Evolutionary conservation across 2,329 filamentous ascomycete genomes (phyloP).

Genomic region (Neospermospora avenae): DNA sequence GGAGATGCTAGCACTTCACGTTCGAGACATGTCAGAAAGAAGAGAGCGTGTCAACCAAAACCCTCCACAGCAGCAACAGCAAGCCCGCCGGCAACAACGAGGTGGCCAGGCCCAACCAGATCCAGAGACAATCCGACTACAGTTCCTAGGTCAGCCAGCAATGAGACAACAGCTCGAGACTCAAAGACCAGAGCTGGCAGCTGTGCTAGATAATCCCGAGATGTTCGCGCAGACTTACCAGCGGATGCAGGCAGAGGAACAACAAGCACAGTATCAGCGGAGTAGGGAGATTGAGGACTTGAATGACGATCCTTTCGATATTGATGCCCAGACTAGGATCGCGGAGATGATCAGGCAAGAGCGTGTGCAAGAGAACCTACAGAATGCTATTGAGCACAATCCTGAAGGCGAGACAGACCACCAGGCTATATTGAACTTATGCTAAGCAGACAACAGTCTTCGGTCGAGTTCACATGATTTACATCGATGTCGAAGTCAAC

Average conservation of each 20-base stretch:
- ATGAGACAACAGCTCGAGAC: conserved; percentile 68
- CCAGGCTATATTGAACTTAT: not conserved
- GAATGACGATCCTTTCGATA: conserved; percentile 92
- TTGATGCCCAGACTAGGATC: conserved; percentile 86
- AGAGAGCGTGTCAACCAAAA: conserved; percentile 41
- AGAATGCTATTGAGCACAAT: conserved; percentile 95
- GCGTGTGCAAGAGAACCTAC: conserved; percentile 88
- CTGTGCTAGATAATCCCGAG: conserved; percentile 69
- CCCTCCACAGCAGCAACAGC: conserved; percentile 34
- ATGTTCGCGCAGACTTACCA: conserved; percentile 73
- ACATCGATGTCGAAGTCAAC: conserved; percentile 94
- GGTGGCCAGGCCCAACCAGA: conserved; percentile 49
- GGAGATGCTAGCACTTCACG: conserved; percentile 88
- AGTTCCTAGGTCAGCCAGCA: conserved; percentile 74
- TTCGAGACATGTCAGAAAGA: conserved; percentile 53
- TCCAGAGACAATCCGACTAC: conserved; percentile 77
- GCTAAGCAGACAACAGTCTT: conserved; percentile 61
- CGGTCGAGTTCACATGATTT: conserved; percentile 91
- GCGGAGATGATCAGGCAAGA: conserved; percentile 97
- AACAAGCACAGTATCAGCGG: conserved; percentile 70
- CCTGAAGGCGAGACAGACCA: conserved; percentile 71
- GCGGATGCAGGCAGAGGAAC: conserved; percentile 66
- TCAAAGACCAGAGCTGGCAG: conserved; percentile 73
- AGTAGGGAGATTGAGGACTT: conserved; percentile 79
- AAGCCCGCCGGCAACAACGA: conserved; percentile 31